These are phyloP conservation scores for Diaporthe ampelina DNA, from an alignment of 2,329 filamentous ascomycete species.

Conservation along the genomic window DNA sequence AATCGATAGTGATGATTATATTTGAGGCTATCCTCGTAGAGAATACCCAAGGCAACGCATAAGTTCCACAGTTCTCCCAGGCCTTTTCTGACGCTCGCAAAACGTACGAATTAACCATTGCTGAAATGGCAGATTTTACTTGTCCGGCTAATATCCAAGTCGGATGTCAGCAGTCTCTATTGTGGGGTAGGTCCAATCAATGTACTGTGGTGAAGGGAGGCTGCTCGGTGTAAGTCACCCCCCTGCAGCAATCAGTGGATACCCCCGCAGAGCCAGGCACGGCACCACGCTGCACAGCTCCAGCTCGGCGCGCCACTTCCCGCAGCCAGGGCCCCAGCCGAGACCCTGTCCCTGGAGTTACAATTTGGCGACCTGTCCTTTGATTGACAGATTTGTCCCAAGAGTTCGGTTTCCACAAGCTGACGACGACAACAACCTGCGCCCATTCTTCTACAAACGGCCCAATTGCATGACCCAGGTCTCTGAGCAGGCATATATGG, in stretches of 20 bases:
- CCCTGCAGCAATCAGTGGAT: constrained; percentile 26
- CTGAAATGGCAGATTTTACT: not conserved
- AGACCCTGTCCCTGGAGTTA: constrained; percentile 18
- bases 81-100: not conserved
- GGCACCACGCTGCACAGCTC: constrained; percentile 24
- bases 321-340: constrained; percentile 8
- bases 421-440: constrained; percentile 29
- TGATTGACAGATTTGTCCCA: constrained; percentile 24
- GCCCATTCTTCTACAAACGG: not conserved
- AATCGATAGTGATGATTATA: too few species aligned
- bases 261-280: constrained; percentile 6
- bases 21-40: not conserved
- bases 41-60: not conserved
- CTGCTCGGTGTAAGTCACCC: constrained; percentile 1
- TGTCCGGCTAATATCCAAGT: constrained; percentile 3
- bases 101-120: too few species aligned
- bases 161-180: not conserved
- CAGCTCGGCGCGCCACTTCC: constrained; percentile 15
- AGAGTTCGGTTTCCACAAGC: constrained; percentile 10
- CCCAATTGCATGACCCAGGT: constrained; percentile 11
- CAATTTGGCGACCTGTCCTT: constrained; percentile 38
- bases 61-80: not conserved
- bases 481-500: not conserved
- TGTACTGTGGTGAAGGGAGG: too few species aligned
- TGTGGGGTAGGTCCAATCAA: too few species aligned